phyloP scores from a whole-genome alignment of 192 early-diverging fungal species.

The Entomortierella beljakovae region DNA sequence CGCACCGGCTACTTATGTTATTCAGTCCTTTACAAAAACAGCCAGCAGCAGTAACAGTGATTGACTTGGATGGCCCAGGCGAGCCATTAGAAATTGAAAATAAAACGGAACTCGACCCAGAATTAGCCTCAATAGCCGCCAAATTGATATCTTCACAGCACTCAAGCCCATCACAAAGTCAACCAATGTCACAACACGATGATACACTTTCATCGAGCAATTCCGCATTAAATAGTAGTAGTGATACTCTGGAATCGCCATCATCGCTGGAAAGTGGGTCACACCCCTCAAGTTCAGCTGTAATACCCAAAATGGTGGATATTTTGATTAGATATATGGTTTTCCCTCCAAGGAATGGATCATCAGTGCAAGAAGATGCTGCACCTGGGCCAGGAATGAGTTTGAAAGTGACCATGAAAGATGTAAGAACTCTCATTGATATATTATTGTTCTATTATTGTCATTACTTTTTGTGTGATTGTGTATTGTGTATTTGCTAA shows the following conservation, averaged over 20 bases:
- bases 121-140: constrained; percentile 51
- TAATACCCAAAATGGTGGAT: not conserved
- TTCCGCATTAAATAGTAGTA: not conserved
- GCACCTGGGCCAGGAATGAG: not conserved
- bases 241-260: not conserved
- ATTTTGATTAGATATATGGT: constrained; percentile 11
- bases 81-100: not conserved
- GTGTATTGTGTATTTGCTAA: not conserved
- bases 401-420: constrained; percentile 49
- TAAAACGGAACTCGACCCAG: constrained; percentile 56
- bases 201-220: not conserved
- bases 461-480: not conserved
- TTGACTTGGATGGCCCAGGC: constrained; percentile 17
- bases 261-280: not conserved
- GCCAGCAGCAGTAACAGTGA: not conserved
- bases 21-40: no score
- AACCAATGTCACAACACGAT: not conserved
- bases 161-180: not conserved
- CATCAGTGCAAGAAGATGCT: not conserved
- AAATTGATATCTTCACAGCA: constrained; percentile 9
- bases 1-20: no score
- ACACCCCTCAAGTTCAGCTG: not conserved
- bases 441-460: constrained; percentile 5
- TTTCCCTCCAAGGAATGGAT: not conserved
- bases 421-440: constrained; percentile 13